These are phyloP conservation scores for Lyophyllum decastes DNA, from an alignment of 768 basidiomycete species.

Conservation along the genomic window DNA sequence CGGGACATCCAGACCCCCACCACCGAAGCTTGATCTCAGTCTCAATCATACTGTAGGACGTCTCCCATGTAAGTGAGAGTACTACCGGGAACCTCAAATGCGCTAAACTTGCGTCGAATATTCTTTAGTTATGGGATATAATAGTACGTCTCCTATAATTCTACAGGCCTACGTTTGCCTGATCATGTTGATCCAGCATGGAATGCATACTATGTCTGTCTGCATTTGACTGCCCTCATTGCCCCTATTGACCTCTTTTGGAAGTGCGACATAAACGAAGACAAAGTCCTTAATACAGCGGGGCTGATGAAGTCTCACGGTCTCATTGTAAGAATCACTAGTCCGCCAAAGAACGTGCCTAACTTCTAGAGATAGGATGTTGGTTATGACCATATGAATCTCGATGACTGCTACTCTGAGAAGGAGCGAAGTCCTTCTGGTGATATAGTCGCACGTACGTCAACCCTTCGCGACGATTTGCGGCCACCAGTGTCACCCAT, in stretches of 20 bases:
- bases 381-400: conserved; percentile 61
- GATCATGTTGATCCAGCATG: conserved; percentile 43
- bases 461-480: too few relatives aligned
- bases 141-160: conserved; percentile 45
- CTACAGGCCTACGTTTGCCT: not conserved
- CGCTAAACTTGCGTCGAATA: not conserved
- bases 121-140: conserved; percentile 58
- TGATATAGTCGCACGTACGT: conserved; percentile 55
- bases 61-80: conserved; percentile 33
- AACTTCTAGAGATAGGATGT: conserved; percentile 38
- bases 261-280: conserved; percentile 62
- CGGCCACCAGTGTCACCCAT: not conserved
- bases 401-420: conserved; percentile 70
- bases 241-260: not conserved
- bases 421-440: conserved; percentile 51
- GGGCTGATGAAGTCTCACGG: conserved; percentile 55
- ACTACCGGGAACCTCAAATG: not conserved
- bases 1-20: not conserved
- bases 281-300: conserved; percentile 52
- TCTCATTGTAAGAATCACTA: conserved; percentile 37
- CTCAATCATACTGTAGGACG: conserved; percentile 34
- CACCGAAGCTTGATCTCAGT: not conserved
- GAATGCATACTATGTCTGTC: conserved; percentile 65
- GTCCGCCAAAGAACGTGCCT: not conserved
- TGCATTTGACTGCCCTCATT: not conserved